These are phyloP conservation scores for Xylariaceae sp. DNA, from an alignment of 2,329 filamentous ascomycete species.

Conservation along the genomic window DNA sequence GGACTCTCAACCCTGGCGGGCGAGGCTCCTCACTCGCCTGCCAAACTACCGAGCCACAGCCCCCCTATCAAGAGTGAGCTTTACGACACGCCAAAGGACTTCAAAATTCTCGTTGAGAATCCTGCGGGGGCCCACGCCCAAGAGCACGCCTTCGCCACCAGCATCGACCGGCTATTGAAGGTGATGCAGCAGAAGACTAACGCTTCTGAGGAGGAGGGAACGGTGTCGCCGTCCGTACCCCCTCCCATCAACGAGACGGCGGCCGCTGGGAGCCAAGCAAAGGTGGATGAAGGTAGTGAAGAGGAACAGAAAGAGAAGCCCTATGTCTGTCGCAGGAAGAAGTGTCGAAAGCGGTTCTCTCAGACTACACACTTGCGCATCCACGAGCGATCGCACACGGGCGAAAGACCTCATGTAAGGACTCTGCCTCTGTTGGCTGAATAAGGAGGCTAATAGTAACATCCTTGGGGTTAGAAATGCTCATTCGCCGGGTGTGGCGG, in stretches of 20 bases:
- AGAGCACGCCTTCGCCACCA: constrained; percentile 66
- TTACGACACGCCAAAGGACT: constrained; percentile 12
- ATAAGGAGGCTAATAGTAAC: constrained; percentile 10
- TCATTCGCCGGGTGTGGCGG: constrained; percentile 48
- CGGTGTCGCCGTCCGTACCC: constrained; percentile 28
- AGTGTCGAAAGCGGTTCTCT: constrained; percentile 75
- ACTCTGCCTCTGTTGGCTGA: not conserved
- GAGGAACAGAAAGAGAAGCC: constrained; percentile 31
- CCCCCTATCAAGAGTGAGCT: constrained; percentile 17
- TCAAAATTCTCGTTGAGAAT: constrained; percentile 42
- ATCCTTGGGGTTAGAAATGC: constrained; percentile 14
- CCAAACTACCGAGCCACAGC: constrained; percentile 10
- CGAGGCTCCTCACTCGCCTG: constrained; percentile 3
- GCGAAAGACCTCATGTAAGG: constrained; percentile 83
- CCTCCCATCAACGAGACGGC: constrained; percentile 12
- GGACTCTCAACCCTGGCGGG: constrained; percentile 3
- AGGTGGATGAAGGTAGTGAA: constrained; percentile 4
- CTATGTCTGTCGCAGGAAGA: constrained; percentile 69
- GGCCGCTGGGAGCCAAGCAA: constrained; percentile 28
- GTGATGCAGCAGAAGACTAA: constrained; percentile 67
- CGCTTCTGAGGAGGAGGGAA: constrained; percentile 14
- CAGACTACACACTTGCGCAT: constrained; percentile 94
- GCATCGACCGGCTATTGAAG: constrained; percentile 84
- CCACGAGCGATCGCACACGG: constrained; percentile 82
- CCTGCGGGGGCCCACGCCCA: constrained; percentile 41